Evolutionary conservation across 2,329 filamentous ascomycete species (phyloP).

Genomic region (Alternaria alternata): DNA sequence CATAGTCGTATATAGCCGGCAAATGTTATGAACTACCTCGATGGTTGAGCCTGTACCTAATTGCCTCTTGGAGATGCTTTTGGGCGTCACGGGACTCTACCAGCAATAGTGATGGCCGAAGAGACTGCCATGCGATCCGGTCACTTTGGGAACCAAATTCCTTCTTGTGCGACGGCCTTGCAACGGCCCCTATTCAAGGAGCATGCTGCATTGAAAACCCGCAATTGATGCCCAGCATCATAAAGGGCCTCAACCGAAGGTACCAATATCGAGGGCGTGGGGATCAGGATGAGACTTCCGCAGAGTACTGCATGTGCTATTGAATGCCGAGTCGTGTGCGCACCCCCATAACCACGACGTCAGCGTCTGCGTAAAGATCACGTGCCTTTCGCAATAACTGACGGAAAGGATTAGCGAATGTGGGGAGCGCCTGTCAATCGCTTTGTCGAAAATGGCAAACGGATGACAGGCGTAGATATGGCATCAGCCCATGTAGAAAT

Average conservation of each 20-base stretch:
- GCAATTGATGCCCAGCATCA: background rate
- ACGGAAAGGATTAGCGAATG: conserved; percentile 22
- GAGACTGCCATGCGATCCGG: background rate
- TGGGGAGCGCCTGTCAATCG: conserved; percentile 17
- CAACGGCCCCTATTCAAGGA: background rate
- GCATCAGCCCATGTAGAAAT: conserved; percentile 15
- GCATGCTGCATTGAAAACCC: background rate
- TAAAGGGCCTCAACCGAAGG: background rate
- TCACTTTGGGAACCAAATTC: background rate
- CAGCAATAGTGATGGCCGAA: background rate
- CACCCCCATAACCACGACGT: background rate
- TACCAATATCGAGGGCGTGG: background rate
- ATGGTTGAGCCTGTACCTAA: background rate
- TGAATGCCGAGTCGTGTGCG: conserved; percentile 3
- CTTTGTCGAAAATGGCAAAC: conserved; percentile 18
- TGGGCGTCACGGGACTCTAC: background rate
- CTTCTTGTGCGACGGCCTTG: background rate
- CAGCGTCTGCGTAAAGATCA: conserved; percentile 17
- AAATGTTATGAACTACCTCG: background rate
- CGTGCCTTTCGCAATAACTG: conserved; percentile 36
- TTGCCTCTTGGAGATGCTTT: background rate
- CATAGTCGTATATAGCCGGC: background rate
- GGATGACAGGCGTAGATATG: conserved; percentile 26
- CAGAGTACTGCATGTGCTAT: background rate
- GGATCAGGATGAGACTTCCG: background rate